Conservation (phyloP, 2,329 filamentous ascomycete genomes). For the Rasamsonia emersonii region DNA sequence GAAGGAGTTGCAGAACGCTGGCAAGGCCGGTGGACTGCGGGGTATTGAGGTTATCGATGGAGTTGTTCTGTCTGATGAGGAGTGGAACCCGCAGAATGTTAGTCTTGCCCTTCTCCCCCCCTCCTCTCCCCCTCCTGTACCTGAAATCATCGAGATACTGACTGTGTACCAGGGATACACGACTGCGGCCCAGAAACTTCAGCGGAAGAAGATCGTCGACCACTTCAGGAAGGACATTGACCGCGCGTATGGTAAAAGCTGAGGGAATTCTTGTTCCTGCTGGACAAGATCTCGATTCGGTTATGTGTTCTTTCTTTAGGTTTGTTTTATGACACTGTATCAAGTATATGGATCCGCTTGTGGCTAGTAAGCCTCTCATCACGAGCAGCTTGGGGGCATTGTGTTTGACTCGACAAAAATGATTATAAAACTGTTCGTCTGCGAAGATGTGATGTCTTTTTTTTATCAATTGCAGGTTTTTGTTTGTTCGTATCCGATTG, state of each 20-base stretch:
- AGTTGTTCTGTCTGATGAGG: constrained; percentile 37
- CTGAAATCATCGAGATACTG: too few species aligned
- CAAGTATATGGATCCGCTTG: too few species aligned
- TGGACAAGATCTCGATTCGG: constrained; percentile 1
- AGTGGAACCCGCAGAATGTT: constrained; percentile 37
- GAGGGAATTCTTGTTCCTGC: constrained; percentile 6
- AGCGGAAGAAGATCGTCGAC: constrained; percentile 57
- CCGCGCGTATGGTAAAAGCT: constrained; percentile 48
- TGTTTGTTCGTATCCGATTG: too few species aligned
- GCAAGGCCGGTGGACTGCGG: constrained; percentile 26
- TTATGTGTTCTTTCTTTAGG: too few species aligned
- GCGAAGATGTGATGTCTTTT: too few species aligned
- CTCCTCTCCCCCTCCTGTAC: neutral
- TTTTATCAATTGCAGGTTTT: too few species aligned
- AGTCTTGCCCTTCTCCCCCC: constrained; percentile 11
- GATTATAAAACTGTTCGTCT: too few species aligned
- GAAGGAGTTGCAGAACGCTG: constrained; percentile 31
- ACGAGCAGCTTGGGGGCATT: too few species aligned
- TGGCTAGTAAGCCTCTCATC: too few species aligned
- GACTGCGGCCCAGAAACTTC: constrained; percentile 64
- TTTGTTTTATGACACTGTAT: too few species aligned
- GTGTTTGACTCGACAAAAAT: too few species aligned
- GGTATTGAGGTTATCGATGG: constrained; percentile 37
- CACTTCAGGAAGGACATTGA: constrained; percentile 56
- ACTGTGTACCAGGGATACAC: constrained; percentile 47